A percentile compares a stretch with the other conserved stretches of the same genome.
These are phyloP conservation scores for Aspergillus melleus DNA, from an alignment of 2,329 filamentous ascomycete species.

Conservation along the genomic window DNA sequence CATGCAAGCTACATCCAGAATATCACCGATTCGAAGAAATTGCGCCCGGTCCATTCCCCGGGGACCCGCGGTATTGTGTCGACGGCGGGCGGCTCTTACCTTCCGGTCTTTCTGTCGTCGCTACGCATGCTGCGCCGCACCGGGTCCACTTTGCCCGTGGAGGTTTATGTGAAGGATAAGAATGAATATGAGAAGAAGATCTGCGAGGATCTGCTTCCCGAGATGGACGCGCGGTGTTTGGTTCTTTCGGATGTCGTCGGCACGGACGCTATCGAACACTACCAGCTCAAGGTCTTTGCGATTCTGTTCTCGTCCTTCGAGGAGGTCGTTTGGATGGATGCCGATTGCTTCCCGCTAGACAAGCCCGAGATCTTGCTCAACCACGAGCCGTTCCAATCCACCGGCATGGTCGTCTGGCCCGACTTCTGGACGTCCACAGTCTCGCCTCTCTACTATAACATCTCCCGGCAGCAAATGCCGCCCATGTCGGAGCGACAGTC, in stretches of 20 bases:
- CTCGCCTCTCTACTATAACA: conserved; percentile 44
- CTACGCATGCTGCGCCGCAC: conserved; percentile 54
- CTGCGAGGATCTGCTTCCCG: conserved; percentile 42
- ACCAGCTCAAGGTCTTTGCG: conserved; percentile 59
- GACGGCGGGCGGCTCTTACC: conserved; percentile 49
- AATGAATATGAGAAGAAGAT: conserved; percentile 42
- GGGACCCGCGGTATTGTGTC: conserved; percentile 53
- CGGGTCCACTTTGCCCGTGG: conserved; percentile 52
- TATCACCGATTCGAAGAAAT: conserved; percentile 27
- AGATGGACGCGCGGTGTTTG: conserved; percentile 44
- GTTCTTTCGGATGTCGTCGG: conserved; percentile 46
- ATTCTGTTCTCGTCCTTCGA: conserved; percentile 61
- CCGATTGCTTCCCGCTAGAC: conserved; percentile 55
- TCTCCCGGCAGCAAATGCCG: conserved; percentile 38
- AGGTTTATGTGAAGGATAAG: conserved; percentile 44
- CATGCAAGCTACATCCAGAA: conserved; percentile 44
- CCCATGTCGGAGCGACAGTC: conserved; percentile 36
- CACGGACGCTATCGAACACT: conserved; percentile 43
- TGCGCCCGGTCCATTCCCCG: conserved; percentile 36
- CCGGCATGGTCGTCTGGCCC: conserved; percentile 57
- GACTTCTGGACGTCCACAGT: conserved; percentile 53
- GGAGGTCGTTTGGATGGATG: conserved; percentile 60
- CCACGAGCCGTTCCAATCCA: conserved; percentile 52
- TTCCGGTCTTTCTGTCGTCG: conserved; percentile 53
- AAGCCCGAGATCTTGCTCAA: conserved; percentile 50